phyloP scores from a whole-genome alignment of 73 alveolate species.

The Blepharisma japonicum region DNA sequence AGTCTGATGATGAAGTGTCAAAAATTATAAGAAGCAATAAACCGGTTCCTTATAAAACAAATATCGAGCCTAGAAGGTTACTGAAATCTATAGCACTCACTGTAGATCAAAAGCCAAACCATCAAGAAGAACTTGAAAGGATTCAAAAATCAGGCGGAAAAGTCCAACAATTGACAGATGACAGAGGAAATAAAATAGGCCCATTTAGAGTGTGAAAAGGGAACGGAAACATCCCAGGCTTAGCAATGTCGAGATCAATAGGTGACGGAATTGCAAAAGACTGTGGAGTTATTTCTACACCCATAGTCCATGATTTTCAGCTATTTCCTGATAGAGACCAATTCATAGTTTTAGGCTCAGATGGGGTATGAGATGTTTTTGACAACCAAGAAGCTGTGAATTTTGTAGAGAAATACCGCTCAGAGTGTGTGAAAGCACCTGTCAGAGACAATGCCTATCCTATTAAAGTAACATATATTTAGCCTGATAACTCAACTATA shows the following conservation, averaged over 20 bases:
- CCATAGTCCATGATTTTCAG: not conserved
- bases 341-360: constrained; percentile 19
- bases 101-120: constrained; percentile 12
- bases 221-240: constrained; percentile 16
- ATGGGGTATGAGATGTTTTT: constrained; percentile 31
- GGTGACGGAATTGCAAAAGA: constrained; percentile 30
- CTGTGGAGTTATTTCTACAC: constrained; percentile 26
- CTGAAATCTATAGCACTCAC: not conserved
- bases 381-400: not conserved
- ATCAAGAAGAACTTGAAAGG: constrained; percentile 26
- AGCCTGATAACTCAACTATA: constrained; percentile 9
- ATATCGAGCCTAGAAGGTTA: not conserved
- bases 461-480: not conserved
- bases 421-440: not conserved
- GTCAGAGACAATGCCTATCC: not conserved
- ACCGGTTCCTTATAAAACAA: not conserved
- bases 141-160: constrained; percentile 28
- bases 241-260: constrained; percentile 32
- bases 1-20: not conserved
- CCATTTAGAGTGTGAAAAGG: constrained; percentile 30
- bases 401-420: constrained; percentile 25
- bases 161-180: constrained; percentile 26
- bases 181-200: constrained; percentile 25
- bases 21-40: not conserved
- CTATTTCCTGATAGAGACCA: not conserved